Evolutionary conservation across 2,329 filamentous ascomycete species (phyloP), one percentile per base, ranked within the genome.

Genomic region (Myriangium duriaei): DNA sequence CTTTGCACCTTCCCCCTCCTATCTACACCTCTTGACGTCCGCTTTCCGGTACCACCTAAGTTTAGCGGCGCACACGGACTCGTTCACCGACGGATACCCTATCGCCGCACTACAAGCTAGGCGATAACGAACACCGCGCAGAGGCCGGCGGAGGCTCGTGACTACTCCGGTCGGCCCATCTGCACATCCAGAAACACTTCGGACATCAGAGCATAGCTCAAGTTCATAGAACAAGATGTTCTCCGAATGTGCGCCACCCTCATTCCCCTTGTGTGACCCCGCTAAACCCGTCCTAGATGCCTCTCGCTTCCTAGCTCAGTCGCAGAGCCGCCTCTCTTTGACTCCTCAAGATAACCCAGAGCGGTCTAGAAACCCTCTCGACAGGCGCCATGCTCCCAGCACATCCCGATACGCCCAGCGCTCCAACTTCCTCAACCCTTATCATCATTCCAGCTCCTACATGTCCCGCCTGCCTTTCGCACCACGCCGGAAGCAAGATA

Each of bases 301-400:
- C 53, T 96, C 88, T 49, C 81, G 80, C 51, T 98, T 98, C 60
- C 76, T 98, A 52, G 84, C 87, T 44, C 91, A 96, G 73, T 95
- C 87, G 49, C 87, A 94, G 68, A 93, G 87, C 44, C 80, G 85
- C 46, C 69, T 96, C 52, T 84, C 81, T 49, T 86, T 62, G 74
- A 80, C 56, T 61, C 72, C 63, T 48, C 56, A 53, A 47, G 47
- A 56, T 9, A 42, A 36, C 37, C 47, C 52, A 26, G 50, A 48
- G 43, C 74, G 38, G 59, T 68, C 49, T 52, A 59, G 60, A 47
- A 65, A 60, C 53, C 65, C 61, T 34, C 56, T 63, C 53, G 67
- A 63, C 51, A 66, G 64, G 44, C 59, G 60, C 47, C 21, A 26
- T 26, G 63, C 60, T 47, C 62, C 57, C 45, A 65, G 58, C 50